A percentile compares a stretch with the other conserved stretches of the same genome.
Conservation (phyloP, 2,329 filamentous ascomycete genomes). For the Phaeosphaeriaceae sp. region DNA sequence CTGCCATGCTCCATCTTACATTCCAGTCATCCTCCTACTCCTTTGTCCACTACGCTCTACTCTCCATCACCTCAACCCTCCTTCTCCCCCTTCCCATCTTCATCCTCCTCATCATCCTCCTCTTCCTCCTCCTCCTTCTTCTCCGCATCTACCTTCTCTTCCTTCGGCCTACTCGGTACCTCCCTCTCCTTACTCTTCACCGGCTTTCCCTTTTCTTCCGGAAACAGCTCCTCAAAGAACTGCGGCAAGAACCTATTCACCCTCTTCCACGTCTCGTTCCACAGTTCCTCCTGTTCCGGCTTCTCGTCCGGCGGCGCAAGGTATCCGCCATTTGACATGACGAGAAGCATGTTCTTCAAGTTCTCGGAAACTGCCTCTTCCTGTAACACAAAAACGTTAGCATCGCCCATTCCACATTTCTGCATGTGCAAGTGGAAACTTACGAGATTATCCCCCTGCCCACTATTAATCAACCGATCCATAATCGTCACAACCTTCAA, state of each 20-base stretch:
- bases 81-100: slow-evolving; percentile 3
- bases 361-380: slow-evolving; percentile 96
- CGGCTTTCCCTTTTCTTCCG: slow-evolving; percentile 51
- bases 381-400: slow-evolving; percentile 50
- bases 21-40: neutral
- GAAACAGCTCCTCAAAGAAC: slow-evolving; percentile 66
- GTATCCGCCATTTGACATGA: slow-evolving; percentile 90
- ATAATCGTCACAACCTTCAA: slow-evolving; percentile 90
- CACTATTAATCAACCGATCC: slow-evolving; percentile 95
- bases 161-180: slow-evolving; percentile 18
- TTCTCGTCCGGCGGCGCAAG: slow-evolving; percentile 72
- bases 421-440: slow-evolving; percentile 50
- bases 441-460: slow-evolving; percentile 87
- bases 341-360: slow-evolving; percentile 92
- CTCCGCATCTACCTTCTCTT: slow-evolving; percentile 17
- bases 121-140: slow-evolving; percentile 18
- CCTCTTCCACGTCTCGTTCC: slow-evolving; percentile 67
- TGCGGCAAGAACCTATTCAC: slow-evolving; percentile 67
- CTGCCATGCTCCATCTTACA: too few relatives aligned
- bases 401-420: too few relatives aligned
- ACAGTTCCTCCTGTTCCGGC: slow-evolving; percentile 60
- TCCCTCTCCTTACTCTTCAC: slow-evolving; percentile 22
- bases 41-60: too few relatives aligned
- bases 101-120: slow-evolving; percentile 6
- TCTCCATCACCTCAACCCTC: neutral